phyloP scores from a whole-genome alignment of 2,329 filamentous ascomycete species.

The Colletotrichum sp. region DNA sequence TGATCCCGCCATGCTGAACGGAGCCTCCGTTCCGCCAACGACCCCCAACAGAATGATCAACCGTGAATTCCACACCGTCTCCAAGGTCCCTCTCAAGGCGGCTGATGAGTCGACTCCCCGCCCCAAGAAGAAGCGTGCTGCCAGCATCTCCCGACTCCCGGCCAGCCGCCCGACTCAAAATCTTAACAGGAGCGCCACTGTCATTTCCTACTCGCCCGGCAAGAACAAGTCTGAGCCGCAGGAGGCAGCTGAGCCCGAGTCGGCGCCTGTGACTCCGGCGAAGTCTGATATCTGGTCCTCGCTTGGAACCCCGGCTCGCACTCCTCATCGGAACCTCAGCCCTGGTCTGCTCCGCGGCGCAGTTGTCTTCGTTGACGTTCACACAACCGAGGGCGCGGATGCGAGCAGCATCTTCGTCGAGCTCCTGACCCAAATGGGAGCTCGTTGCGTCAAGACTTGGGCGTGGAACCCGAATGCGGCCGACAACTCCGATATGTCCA shows the following conservation, averaged over 20 bases:
- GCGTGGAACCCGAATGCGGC: conserved; percentile 65
- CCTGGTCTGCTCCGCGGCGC: conserved; percentile 67
- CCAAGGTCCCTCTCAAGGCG: conserved; percentile 76
- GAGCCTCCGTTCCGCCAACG: conserved; percentile 42
- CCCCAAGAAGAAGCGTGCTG: conserved; percentile 52
- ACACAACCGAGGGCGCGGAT: conserved; percentile 81
- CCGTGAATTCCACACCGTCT: conserved; percentile 73
- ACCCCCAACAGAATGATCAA: conserved; percentile 61
- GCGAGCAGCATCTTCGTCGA: conserved; percentile 83
- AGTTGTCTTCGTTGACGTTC: conserved; percentile 82
- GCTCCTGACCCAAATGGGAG: conserved; percentile 80
- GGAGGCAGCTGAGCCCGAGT: conserved; percentile 30
- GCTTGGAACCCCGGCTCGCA: conserved; percentile 59
- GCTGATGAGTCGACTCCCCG: conserved; percentile 62
- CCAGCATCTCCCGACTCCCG: conserved; percentile 54
- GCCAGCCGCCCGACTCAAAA: conserved; percentile 42
- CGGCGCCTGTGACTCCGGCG: conserved; percentile 46
- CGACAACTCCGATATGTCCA: conserved; percentile 40
- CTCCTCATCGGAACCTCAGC: conserved; percentile 58
- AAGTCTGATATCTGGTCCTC: conserved; percentile 59
- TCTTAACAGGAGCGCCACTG: conserved; percentile 52
- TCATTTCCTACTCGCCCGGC: conserved; percentile 58
- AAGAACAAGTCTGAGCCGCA: conserved; percentile 41
- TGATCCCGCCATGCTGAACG: conserved; percentile 47
- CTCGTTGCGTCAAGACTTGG: conserved; percentile 78